Conservation (phyloP, 2,329 filamentous ascomycete genomes). For the Ceratocystis lukuohia region DNA sequence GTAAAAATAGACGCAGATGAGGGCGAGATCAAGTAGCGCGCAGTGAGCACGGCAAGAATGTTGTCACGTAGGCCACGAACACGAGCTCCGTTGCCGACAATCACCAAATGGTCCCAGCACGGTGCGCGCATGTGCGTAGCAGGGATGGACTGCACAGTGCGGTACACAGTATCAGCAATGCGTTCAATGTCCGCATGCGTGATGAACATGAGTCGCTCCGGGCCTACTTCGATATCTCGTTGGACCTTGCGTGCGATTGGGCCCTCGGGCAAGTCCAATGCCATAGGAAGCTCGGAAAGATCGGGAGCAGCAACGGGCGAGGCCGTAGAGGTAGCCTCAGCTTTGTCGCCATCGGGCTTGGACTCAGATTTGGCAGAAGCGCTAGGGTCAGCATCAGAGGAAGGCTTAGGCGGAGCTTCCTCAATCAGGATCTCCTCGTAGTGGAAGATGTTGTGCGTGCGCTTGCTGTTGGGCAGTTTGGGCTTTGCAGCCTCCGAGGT, state of each 20-base stretch:
- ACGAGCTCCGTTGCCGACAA: conserved; percentile 74
- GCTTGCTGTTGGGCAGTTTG: conserved; percentile 59
- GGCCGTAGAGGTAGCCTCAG: conserved; percentile 10
- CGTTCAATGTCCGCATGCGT: conserved; percentile 63
- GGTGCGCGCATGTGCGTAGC: conserved; percentile 73
- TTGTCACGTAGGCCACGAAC: conserved; percentile 75
- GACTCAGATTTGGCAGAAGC: not conserved
- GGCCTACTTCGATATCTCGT: conserved; percentile 60
- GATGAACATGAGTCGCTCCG: conserved; percentile 59
- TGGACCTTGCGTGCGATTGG: conserved; percentile 42
- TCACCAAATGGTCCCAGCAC: conserved; percentile 83
- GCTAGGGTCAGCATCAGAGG: not conserved
- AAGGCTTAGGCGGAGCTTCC: conserved; percentile 29
- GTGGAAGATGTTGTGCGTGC: conserved; percentile 54
- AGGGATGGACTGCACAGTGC: conserved; percentile 66
- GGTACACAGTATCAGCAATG: conserved; percentile 73
- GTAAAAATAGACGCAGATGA: conserved; percentile 93
- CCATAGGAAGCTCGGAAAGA: conserved; percentile 20
- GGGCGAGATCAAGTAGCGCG: conserved; percentile 81
- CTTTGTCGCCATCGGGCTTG: conserved; percentile 14
- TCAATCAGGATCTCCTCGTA: conserved; percentile 56
- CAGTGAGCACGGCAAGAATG: conserved; percentile 62
- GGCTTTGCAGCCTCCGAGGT: conserved; percentile 42
- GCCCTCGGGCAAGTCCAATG: conserved; percentile 22
- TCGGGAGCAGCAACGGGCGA: conserved; percentile 11